These are phyloP conservation scores for Metschnikowia lachancei DNA, from an alignment of 805 yeast species.

Conservation along the genomic window DNA sequence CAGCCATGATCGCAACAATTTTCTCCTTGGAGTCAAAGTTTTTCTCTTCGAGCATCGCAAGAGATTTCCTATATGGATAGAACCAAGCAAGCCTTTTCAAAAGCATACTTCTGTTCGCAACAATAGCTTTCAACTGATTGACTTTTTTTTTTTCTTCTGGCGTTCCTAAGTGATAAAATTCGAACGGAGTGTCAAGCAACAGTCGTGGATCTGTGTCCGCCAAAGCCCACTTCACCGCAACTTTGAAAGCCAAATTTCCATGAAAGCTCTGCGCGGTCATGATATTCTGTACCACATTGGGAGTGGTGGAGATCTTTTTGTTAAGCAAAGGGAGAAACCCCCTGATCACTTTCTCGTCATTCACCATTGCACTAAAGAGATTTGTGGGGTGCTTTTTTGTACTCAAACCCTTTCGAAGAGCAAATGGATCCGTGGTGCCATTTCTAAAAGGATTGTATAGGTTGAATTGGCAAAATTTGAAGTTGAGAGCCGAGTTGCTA, in stretches of 20 bases:
- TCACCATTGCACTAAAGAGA: slow-evolving; percentile 8
- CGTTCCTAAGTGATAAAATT: slow-evolving; percentile 2
- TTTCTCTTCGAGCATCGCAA: slow-evolving; percentile 4
- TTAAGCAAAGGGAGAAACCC: slow-evolving; percentile 5
- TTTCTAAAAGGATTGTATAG: slow-evolving; percentile 15
- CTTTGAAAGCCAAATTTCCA: slow-evolving; percentile 13
- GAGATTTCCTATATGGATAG: slow-evolving; percentile 12
- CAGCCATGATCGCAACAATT: slow-evolving; percentile 9
- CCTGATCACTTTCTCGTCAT: slow-evolving; percentile 9
- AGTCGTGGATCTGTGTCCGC: slow-evolving; percentile 4
- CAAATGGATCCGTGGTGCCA: slow-evolving; percentile 13
- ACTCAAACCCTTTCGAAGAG: slow-evolving; percentile 13
- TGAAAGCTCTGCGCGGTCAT: slow-evolving; percentile 12
- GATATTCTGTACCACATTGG: slow-evolving; percentile 6
- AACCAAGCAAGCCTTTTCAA: slow-evolving; percentile 11
- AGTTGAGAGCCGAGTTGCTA: neutral
- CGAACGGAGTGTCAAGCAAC: slow-evolving; percentile 13
- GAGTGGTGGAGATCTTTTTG: slow-evolving; percentile 1
- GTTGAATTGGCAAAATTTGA: slow-evolving; percentile 7
- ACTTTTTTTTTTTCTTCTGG: neutral
- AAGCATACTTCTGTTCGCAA: slow-evolving; percentile 15
- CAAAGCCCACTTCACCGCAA: slow-evolving; percentile 8
- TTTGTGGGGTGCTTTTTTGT: slow-evolving; percentile 12
- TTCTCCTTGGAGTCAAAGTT: slow-evolving; percentile 8
- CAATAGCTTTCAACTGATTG: slow-evolving; percentile 16